Evolutionary conservation across 768 basidiomycete genomes (phyloP).

Genomic region (Pulveroboletus sp.): DNA sequence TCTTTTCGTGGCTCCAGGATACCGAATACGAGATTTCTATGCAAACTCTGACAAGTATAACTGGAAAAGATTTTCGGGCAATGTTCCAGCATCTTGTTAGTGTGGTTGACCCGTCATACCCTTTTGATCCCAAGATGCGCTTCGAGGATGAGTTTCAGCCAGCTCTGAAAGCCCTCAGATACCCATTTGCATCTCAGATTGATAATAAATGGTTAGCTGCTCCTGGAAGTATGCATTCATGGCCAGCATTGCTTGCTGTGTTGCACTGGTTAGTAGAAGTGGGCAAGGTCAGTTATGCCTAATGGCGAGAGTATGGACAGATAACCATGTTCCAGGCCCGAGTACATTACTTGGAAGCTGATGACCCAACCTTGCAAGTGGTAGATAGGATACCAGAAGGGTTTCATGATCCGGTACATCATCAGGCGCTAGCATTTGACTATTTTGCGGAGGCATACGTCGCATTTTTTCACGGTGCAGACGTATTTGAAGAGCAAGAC

Average conservation of each 20-base stretch:
- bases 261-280: constrained; percentile 90
- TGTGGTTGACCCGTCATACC: constrained; percentile 65
- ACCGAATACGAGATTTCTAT: constrained; percentile 65
- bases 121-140: constrained; percentile 48
- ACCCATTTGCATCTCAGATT: constrained; percentile 75
- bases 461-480: constrained; percentile 60
- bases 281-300: constrained; percentile 57
- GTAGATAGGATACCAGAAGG: constrained; percentile 61
- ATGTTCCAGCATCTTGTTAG: constrained; percentile 78
- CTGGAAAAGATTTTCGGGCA: constrained; percentile 78
- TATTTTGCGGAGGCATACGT: constrained; percentile 67
- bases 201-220: constrained; percentile 85
- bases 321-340: constrained; percentile 23
- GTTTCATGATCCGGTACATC: constrained; percentile 69
- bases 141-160: constrained; percentile 82
- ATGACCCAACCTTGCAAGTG: constrained; percentile 64
- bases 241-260: constrained; percentile 84
- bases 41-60: constrained; percentile 69
- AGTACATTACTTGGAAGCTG: constrained; percentile 51
- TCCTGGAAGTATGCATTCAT: constrained; percentile 86
- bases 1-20: constrained; percentile 61
- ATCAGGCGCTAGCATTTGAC: constrained; percentile 72
- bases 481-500: constrained; percentile 67
- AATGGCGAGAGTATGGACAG: neutral
- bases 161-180: constrained; percentile 68